Conservation (phyloP, 2,329 filamentous ascomycete species). For the Tolypocladium inflatum region DNA sequence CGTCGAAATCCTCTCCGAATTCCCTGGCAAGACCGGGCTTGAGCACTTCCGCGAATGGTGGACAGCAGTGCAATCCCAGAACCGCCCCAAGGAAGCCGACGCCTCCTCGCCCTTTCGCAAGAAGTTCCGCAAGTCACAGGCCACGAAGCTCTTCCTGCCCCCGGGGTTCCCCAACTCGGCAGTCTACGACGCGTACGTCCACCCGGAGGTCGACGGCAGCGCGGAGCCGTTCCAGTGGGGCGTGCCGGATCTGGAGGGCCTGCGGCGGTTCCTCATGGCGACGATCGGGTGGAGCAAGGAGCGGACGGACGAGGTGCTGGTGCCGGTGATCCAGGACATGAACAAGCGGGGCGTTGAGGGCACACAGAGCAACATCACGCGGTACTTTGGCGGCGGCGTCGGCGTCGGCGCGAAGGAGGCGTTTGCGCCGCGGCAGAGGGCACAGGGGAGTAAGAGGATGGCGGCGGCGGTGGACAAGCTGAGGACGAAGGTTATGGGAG, state of each 20-base stretch:
- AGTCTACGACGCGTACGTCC: conserved; percentile 74
- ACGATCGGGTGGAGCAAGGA: conserved; percentile 92
- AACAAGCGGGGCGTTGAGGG: conserved; percentile 81
- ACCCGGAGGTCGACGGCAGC: conserved; percentile 76
- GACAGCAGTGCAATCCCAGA: conserved; percentile 60
- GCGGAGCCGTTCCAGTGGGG: conserved; percentile 87
- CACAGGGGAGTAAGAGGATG: conserved; percentile 63
- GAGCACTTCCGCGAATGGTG: conserved; percentile 83
- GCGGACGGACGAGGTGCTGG: conserved; percentile 86
- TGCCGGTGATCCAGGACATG: conserved; percentile 94
- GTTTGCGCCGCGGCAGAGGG: conserved; percentile 60
- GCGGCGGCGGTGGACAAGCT: conserved; percentile 63
- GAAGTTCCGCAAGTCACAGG: conserved; percentile 75
- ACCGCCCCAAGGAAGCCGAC: conserved; percentile 56
- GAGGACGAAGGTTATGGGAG: conserved; percentile 26
- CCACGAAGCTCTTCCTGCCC: conserved; percentile 78
- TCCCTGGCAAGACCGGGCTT: conserved; percentile 53
- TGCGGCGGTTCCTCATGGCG: conserved; percentile 76
- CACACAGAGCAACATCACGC: conserved; percentile 93
- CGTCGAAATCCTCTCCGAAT: conserved; percentile 88
- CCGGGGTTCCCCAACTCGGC: conserved; percentile 66
- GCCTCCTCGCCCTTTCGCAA: conserved; percentile 58
- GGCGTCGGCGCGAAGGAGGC: conserved; percentile 57
- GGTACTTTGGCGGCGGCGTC: conserved; percentile 71
- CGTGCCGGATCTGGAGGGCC: conserved; percentile 79